phyloP scores from a whole-genome alignment of 148 eudicot genomes.

The Diospyros lotus region DNA sequence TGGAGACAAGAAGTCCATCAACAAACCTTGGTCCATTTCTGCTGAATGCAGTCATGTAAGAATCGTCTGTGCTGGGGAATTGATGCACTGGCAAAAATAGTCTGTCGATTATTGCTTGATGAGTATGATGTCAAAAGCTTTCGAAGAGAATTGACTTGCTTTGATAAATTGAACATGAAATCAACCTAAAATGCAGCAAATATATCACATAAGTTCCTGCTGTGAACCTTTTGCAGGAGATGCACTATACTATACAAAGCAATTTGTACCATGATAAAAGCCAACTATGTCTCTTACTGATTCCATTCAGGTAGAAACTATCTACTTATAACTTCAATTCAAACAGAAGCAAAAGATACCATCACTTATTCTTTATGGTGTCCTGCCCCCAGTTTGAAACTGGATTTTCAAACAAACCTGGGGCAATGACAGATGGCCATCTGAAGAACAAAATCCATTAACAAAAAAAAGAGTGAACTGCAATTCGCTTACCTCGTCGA shows the following conservation, averaged over 20 bases:
- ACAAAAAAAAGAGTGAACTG: neutral
- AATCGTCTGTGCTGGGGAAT: slow-evolving; percentile 89
- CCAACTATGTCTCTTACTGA: neutral
- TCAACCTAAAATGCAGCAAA: slow-evolving; percentile 57
- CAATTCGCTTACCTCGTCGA: slow-evolving; percentile 71
- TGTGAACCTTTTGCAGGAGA: neutral
- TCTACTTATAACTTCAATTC: neutral
- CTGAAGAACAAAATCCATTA: neutral
- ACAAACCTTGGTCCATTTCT: slow-evolving; percentile 95
- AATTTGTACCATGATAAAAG: neutral
- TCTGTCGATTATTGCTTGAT: slow-evolving; percentile 64
- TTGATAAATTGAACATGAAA: slow-evolving; percentile 80
- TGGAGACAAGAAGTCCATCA: slow-evolving; percentile 11
- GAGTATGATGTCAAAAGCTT: slow-evolving; percentile 76
- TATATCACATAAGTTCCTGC: neutral
- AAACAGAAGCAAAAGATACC: neutral
- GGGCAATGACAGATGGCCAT: neutral
- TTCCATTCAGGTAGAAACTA: neutral
- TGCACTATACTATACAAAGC: neutral
- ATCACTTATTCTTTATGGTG: too few relatives aligned
- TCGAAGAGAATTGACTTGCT: slow-evolving; percentile 63
- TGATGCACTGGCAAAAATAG: slow-evolving; percentile 95
- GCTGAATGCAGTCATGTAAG: slow-evolving; percentile 75
- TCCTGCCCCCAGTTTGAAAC: neutral
- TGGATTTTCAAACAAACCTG: too few relatives aligned